Conservation (phyloP, 192 early-diverging fungal genomes). For the Backusella morwellensis region DNA sequence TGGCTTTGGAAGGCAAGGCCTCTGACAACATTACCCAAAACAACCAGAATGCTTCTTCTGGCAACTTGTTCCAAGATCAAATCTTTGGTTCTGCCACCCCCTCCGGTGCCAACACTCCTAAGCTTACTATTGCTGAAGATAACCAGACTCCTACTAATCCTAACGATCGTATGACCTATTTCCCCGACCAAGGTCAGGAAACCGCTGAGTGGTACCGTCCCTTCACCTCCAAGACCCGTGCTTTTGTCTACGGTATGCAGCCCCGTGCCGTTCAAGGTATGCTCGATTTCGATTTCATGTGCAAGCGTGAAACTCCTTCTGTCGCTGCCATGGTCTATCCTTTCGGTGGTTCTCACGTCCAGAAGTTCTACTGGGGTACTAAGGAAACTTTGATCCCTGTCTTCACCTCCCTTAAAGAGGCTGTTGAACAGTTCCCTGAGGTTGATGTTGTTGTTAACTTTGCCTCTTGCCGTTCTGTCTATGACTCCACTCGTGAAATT, state of each 20-base stretch:
- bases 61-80: constrained; percentile 61
- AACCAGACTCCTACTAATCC: constrained; percentile 44
- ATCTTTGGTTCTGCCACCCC: constrained; percentile 40
- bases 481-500: constrained; percentile 89
- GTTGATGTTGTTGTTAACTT: constrained; percentile 97
- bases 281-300: constrained; percentile 99
- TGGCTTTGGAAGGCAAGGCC: constrained; percentile 77
- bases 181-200: constrained; percentile 34
- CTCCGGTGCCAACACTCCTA: constrained; percentile 21
- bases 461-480: constrained; percentile 96
- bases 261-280: constrained; percentile 98
- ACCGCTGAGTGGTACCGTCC: constrained; percentile 64
- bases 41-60: constrained; percentile 48
- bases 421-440: constrained; percentile 81
- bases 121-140: constrained; percentile 48
- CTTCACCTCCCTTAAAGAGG: constrained; percentile 86
- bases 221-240: constrained; percentile 80
- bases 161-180: constrained; percentile 51
- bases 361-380: constrained; percentile 99
- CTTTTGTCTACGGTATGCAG: constrained; percentile 99
- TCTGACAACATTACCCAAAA: constrained; percentile 39
- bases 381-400: constrained; percentile 96
- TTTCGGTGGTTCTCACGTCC: constrained; percentile 97
- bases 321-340: constrained; percentile 99
- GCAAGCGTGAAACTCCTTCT: constrained; percentile 86